phyloP scores from a whole-genome alignment of 306 rosid species.

The Elaeagnus macrophylla region DNA sequence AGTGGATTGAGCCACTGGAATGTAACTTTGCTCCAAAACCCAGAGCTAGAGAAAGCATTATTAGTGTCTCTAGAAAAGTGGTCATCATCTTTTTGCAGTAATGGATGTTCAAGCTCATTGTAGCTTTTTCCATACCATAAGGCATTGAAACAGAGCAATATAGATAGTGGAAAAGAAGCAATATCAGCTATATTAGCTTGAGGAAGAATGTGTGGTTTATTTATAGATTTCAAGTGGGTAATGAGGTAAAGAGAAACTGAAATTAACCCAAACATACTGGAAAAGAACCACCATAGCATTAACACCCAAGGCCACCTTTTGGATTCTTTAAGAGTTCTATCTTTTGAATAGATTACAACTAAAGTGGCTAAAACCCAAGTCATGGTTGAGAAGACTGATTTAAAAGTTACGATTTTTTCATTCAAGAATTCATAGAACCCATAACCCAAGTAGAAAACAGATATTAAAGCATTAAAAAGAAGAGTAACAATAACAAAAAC shows the following conservation, averaged over 20 bases:
- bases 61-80: constrained; percentile 5
- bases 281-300: constrained; percentile 56
- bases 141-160: constrained; percentile 39
- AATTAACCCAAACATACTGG: constrained; percentile 20
- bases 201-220: constrained; percentile 35
- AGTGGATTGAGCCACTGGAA: constrained; percentile 77
- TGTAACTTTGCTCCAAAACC: constrained; percentile 60
- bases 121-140: constrained; percentile 25
- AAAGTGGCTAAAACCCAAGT: constrained; percentile 58
- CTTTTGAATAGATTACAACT: constrained; percentile 33
- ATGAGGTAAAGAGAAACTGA: constrained; percentile 27
- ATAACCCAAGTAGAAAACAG: constrained; percentile 36
- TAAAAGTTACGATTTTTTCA: constrained; percentile 14
- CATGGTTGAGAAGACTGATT: constrained; percentile 25
- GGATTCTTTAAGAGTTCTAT: constrained; percentile 10
- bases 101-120: constrained; percentile 28
- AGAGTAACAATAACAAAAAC: constrained; percentile 22
- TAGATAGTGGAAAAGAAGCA: constrained; percentile 44
- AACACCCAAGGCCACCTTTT: constrained; percentile 52
- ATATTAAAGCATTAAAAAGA: constrained; percentile 24
- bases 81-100: constrained; percentile 40
- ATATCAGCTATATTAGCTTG: constrained; percentile 35
- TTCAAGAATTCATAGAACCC: constrained; percentile 26
- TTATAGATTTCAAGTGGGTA: constrained; percentile 14
- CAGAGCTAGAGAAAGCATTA: constrained; percentile 31